Conservation (phyloP, 1,284 basidiomycete genomes). For the Serendipita sp. region DNA sequence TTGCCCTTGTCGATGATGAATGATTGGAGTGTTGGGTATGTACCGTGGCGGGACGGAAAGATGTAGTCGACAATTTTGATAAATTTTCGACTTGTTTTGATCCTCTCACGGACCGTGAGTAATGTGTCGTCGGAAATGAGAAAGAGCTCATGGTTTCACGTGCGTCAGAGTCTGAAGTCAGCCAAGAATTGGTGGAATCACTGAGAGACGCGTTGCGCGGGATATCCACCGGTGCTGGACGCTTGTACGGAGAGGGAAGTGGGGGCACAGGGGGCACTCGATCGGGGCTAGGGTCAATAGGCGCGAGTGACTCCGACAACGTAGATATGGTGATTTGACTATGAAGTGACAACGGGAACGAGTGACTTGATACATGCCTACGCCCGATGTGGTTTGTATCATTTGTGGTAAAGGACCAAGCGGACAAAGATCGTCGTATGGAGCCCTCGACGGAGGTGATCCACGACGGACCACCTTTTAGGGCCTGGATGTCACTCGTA, state of each 20-base stretch:
- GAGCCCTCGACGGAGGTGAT: slow-evolving; percentile 46
- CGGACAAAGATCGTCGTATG: slow-evolving; percentile 42
- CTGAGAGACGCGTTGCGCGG: slow-evolving; percentile 16
- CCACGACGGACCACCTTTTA: slow-evolving; percentile 60
- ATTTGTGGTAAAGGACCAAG: slow-evolving; percentile 57
- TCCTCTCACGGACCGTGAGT: background rate
- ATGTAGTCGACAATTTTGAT: background rate
- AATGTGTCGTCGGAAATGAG: slow-evolving; percentile 41
- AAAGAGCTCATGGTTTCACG: slow-evolving; percentile 44
- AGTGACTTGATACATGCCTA: slow-evolving; percentile 20
- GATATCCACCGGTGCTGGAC: background rate
- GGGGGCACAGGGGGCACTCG: slow-evolving; percentile 46
- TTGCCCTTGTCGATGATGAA: background rate
- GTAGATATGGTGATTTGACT: slow-evolving; percentile 33
- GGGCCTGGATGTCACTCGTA: slow-evolving; percentile 50
- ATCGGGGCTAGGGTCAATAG: slow-evolving; percentile 20
- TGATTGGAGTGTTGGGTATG: background rate
- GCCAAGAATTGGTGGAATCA: slow-evolving; percentile 54
- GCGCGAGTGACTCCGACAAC: slow-evolving; percentile 39
- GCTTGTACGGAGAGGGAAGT: slow-evolving; percentile 37
- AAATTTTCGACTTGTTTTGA: background rate
- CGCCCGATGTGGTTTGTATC: slow-evolving; percentile 25
- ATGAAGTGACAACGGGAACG: slow-evolving; percentile 34
- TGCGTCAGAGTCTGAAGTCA: slow-evolving; percentile 46
- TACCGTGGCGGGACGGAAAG: background rate